phyloP scores from a whole-genome alignment of 805 yeast genomes.

The Wickerhamomyces bovis region DNA sequence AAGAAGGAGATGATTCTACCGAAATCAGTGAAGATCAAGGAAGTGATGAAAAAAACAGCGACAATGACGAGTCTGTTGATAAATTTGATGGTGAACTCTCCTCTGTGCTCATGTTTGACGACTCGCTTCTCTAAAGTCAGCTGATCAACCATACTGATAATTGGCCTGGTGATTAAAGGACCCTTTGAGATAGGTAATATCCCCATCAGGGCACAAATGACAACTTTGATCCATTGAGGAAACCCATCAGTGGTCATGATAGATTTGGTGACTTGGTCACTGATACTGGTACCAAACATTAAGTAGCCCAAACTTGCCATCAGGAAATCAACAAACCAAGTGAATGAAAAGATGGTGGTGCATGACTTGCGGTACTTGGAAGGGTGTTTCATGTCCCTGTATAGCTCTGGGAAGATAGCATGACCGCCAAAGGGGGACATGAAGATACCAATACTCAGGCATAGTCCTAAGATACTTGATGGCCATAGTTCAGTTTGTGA shows the following conservation, averaged over 20 bases:
- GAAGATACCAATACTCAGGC: conserved; percentile 54
- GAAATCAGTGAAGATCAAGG: conserved; percentile 61
- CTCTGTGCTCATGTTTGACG: not conserved
- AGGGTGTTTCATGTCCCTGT: conserved; percentile 72
- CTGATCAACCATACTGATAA: conserved; percentile 55
- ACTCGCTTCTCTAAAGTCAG: conserved; percentile 7
- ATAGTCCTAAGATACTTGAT: conserved; percentile 28
- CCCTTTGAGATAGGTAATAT: conserved; percentile 71
- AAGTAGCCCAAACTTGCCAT: conserved; percentile 65
- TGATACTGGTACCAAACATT: conserved; percentile 70
- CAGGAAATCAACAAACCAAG: conserved; percentile 50
- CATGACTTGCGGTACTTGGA: conserved; percentile 47
- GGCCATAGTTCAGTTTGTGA: conserved; percentile 41
- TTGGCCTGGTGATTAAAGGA: conserved; percentile 69
- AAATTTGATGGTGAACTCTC: conserved; percentile 1
- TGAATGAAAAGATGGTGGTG: conserved; percentile 49
- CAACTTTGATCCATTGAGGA: conserved; percentile 53
- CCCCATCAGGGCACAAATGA: conserved; percentile 44
- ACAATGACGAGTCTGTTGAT: conserved; percentile 16
- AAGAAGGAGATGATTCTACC: conserved; percentile 68
- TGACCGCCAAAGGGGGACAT: conserved; percentile 85
- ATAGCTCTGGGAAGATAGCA: conserved; percentile 74
- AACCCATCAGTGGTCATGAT: conserved; percentile 60
- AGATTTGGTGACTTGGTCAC: conserved; percentile 75
- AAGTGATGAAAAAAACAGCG: conserved; percentile 39